Conservation (phyloP, 148 eudicot species). For the Tetragonia tetragonoides region DNA sequence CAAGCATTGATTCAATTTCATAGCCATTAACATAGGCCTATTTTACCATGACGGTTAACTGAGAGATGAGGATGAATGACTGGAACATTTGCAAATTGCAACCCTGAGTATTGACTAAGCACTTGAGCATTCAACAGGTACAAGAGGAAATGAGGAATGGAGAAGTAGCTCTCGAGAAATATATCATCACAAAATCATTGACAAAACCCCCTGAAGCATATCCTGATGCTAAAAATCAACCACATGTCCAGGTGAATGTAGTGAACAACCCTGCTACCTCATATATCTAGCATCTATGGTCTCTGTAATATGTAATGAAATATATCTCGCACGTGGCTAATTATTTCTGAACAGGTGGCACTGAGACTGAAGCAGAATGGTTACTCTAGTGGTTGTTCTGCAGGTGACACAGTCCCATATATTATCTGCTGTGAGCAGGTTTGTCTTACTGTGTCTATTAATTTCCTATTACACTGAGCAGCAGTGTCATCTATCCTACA, state of each 20-base stretch:
- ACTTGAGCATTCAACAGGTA: conserved; percentile 44
- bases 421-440: conserved; percentile 94
- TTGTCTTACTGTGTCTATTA: conserved; percentile 16
- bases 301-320: neutral
- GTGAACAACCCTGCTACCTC: conserved; percentile 12
- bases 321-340: neutral
- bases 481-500: neutral
- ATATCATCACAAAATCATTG: conserved; percentile 82
- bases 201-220: conserved; percentile 94
- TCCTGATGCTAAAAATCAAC: conserved; percentile 94
- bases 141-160: conserved; percentile 94
- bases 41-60: neutral
- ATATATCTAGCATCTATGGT: neutral
- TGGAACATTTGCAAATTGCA: conserved; percentile 7
- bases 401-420: conserved; percentile 99
- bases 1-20: neutral
- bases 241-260: conserved; percentile 88
- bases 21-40: neutral
- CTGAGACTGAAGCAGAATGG: conserved; percentile 78
- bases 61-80: conserved; percentile 4
- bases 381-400: conserved; percentile 75
- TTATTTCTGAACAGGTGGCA: conserved; percentile 60
- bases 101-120: conserved; percentile 6
- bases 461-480: neutral
- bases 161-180: conserved; percentile 79